These are phyloP conservation scores for Tetrapisispora iriomotensis DNA, from an alignment of 805 yeast genomes.

Conservation along the genomic window DNA sequence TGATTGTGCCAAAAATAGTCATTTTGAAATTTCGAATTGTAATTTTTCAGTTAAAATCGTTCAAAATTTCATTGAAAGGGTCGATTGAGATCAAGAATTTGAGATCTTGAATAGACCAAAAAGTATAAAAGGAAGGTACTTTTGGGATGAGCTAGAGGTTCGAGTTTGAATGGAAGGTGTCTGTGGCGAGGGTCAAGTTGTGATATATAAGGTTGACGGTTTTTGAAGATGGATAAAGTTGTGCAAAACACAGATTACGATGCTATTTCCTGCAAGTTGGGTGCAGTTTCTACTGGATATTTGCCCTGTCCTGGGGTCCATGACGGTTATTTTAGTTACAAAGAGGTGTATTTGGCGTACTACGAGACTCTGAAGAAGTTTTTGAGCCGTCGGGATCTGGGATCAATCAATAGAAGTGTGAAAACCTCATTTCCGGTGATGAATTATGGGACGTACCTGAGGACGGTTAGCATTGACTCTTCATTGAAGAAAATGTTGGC, in stretches of 20 bases:
- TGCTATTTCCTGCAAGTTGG: conserved; percentile 55
- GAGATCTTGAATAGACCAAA: no score
- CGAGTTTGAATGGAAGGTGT: not conserved
- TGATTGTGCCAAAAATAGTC: no score
- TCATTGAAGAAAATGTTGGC: conserved; percentile 27
- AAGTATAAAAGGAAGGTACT: not conserved
- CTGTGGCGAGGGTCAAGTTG: not conserved
- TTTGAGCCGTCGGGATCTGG: conserved; percentile 12
- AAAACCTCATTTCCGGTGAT: conserved; percentile 48
- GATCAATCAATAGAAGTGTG: conserved; percentile 14
- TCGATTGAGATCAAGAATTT: no score
- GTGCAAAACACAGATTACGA: conserved; percentile 49
- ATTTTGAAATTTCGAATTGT: no score
- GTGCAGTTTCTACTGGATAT: conserved; percentile 43
- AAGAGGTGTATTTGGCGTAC: conserved; percentile 18
- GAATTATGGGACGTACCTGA: conserved; percentile 58
- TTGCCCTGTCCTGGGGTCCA: conserved; percentile 29
- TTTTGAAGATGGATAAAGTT: conserved; percentile 16
- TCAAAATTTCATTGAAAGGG: no score
- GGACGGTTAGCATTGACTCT: conserved; percentile 45
- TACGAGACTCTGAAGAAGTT: conserved; percentile 10
- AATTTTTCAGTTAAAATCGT: no score
- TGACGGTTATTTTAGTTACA: conserved; percentile 3
- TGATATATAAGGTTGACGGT: no score
- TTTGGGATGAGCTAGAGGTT: not conserved